These are phyloP conservation scores for Trichoderma sp. DNA, from an alignment of 2,329 filamentous ascomycete genomes.

Conservation along the genomic window DNA sequence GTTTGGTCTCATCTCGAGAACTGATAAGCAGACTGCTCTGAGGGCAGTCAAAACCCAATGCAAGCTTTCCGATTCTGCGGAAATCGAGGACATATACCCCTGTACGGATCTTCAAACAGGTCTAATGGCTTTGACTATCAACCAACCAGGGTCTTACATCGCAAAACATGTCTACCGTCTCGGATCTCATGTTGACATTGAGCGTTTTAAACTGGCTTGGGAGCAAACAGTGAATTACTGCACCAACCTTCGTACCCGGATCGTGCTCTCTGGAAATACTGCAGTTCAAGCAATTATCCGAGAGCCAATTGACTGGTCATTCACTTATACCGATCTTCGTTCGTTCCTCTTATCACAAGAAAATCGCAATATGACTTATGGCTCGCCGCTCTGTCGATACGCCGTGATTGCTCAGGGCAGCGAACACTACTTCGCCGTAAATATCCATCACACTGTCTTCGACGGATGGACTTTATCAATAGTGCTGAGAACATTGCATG, in stretches of 20 bases:
- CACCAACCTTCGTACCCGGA: slow-evolving; percentile 15
- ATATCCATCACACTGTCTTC: slow-evolving; percentile 6
- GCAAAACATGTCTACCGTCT: not conserved
- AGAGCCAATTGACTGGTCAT: not conserved
- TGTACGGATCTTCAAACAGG: not conserved
- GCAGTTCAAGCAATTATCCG: not conserved
- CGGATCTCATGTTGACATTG: not conserved
- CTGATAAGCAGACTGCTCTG: not conserved
- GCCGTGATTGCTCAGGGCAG: not conserved
- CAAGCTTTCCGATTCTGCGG: not conserved
- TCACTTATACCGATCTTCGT: not conserved
- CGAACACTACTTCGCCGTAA: not conserved
- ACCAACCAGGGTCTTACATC: slow-evolving; percentile 14
- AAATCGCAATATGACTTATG: slow-evolving; percentile 2
- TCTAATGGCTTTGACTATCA: slow-evolving; percentile 11
- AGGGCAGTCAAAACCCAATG: not conserved
- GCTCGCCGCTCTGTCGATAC: slow-evolving; percentile 1
- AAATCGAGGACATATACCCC: not conserved
- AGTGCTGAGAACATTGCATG: not conserved
- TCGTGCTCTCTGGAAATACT: not conserved
- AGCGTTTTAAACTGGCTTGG: slow-evolving; percentile 27
- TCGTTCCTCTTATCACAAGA: not conserved
- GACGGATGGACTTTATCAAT: not conserved
- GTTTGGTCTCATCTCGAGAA: not conserved
- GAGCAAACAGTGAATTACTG: not conserved